These are phyloP conservation scores for Hanseniaspora taiwanica DNA, from an alignment of 805 yeast genomes.

Conservation along the genomic window DNA sequence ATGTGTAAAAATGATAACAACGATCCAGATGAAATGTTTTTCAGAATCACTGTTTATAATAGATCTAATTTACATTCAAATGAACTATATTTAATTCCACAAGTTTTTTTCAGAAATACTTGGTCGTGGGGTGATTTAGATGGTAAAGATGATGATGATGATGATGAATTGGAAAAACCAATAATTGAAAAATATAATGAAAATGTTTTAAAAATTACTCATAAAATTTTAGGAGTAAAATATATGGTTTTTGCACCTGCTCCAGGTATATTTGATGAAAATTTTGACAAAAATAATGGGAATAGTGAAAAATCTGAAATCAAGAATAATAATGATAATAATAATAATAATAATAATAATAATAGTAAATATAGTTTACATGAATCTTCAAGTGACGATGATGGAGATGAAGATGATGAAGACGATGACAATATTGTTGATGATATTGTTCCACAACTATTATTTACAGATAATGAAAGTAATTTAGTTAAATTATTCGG, in stretches of 20 bases:
- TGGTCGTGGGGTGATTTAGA: slow-evolving; percentile 85
- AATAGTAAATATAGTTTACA: too few species aligned
- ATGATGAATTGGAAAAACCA: too few species aligned
- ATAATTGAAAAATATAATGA: slow-evolving; percentile 28
- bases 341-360: too few species aligned
- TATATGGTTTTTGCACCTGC: slow-evolving; percentile 69
- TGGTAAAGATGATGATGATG: too few species aligned
- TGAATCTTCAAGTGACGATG: too few species aligned
- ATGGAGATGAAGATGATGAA: slow-evolving; percentile 7
- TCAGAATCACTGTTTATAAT: slow-evolving; percentile 80
- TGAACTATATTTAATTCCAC: slow-evolving; percentile 81
- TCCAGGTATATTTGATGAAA: slow-evolving; percentile 50
- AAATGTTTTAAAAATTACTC: slow-evolving; percentile 37
- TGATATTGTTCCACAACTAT: slow-evolving; percentile 62
- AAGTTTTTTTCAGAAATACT: slow-evolving; percentile 70
- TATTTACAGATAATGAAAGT: slow-evolving; percentile 86
- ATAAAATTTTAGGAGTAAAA: slow-evolving; percentile 59
- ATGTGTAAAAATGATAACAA: slow-evolving; percentile 68
- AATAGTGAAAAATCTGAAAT: too few species aligned
- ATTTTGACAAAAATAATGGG: not conserved
- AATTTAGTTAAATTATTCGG: slow-evolving; percentile 56
- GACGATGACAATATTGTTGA: slow-evolving; percentile 11
- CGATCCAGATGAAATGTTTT: slow-evolving; percentile 66
- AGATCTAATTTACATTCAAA: slow-evolving; percentile 63
- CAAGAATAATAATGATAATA: too few species aligned